A percentile compares a stretch with the other conserved stretches of the same genome.
phyloP scores from a whole-genome alignment of 805 yeast genomes.

The Brettanomyces custersianus region DNA sequence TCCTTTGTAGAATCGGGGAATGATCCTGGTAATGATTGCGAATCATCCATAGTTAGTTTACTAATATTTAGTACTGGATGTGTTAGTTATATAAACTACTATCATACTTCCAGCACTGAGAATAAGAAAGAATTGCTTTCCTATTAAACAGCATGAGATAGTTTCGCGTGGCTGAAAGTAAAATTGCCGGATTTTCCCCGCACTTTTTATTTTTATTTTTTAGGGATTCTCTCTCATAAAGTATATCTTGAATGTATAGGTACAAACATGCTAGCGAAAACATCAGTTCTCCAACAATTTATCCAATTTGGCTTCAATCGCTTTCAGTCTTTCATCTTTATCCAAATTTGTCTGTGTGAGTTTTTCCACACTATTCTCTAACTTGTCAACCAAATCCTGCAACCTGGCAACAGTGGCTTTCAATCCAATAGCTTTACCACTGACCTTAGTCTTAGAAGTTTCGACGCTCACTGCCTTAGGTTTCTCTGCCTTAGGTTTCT shows the following conservation, averaged over 20 bases:
- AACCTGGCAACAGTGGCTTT: slow-evolving; percentile 66
- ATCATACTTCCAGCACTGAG: too few relatives aligned
- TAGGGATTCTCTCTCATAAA: slow-evolving; percentile 19
- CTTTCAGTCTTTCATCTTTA: slow-evolving; percentile 52
- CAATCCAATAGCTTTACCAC: slow-evolving; percentile 48
- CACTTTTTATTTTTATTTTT: slow-evolving; percentile 18
- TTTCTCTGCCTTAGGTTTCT: slow-evolving; percentile 8
- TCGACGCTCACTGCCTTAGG: slow-evolving; percentile 8
- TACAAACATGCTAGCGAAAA: too few relatives aligned
- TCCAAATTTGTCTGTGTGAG: slow-evolving; percentile 47
- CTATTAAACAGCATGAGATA: too few relatives aligned
- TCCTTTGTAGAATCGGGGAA: too few relatives aligned
- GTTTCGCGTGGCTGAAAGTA: too few relatives aligned
- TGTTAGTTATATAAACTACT: too few relatives aligned
- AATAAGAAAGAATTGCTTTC: too few relatives aligned
- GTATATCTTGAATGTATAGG: too few relatives aligned
- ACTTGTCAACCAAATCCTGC: slow-evolving; percentile 43
- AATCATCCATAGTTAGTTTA: too few relatives aligned
- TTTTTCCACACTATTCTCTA: slow-evolving; percentile 47
- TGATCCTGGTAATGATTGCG: too few relatives aligned
- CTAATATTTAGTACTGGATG: too few relatives aligned
- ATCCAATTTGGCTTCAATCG: slow-evolving; percentile 56
- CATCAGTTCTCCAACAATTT: slow-evolving; percentile 28
- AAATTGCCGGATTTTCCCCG: too few relatives aligned
- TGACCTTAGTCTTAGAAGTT: slow-evolving; percentile 10